These are phyloP conservation scores for Leucocoprinus leucothites DNA, from an alignment of 768 basidiomycete genomes.

Conservation along the genomic window DNA sequence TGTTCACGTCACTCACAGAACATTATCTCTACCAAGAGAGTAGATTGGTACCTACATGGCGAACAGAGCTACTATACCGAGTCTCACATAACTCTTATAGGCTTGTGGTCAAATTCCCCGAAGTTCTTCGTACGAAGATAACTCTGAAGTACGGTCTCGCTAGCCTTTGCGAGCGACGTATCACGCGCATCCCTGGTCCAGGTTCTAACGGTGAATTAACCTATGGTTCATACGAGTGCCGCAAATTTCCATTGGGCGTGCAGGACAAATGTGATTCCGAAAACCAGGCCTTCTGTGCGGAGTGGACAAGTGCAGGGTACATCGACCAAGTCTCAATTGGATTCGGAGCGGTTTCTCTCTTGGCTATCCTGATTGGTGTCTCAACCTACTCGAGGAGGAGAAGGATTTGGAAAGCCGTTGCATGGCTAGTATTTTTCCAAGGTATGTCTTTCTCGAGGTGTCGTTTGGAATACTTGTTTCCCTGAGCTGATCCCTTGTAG, in stretches of 20 bases:
- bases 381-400: constrained; percentile 71
- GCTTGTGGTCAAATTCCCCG: constrained; percentile 41
- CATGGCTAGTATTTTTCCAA: constrained; percentile 59
- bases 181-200: constrained; percentile 45
- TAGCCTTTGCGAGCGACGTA: constrained; percentile 51
- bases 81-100: constrained; percentile 21
- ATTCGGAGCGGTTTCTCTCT: constrained; percentile 55
- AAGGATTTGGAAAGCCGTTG: constrained; percentile 75
- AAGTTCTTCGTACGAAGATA: constrained; percentile 43
- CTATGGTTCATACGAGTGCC: constrained; percentile 59
- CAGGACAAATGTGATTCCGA: constrained; percentile 47
- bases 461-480: neutral
- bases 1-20: constrained; percentile 37
- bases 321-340: constrained; percentile 61
- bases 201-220: constrained; percentile 39
- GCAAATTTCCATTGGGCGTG: constrained; percentile 58
- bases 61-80: neutral
- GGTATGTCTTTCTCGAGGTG: constrained; percentile 32
- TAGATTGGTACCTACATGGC: constrained; percentile 58
- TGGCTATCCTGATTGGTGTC: constrained; percentile 62
- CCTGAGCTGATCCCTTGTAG: constrained; percentile 25
- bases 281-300: constrained; percentile 56
- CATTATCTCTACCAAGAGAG: constrained; percentile 48
- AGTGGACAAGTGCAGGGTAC: constrained; percentile 73
- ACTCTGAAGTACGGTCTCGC: constrained; percentile 58